These are phyloP conservation scores for Cladorrhinum samala DNA, from an alignment of 495 filamentous ascomycete species.

Conservation along the genomic window DNA sequence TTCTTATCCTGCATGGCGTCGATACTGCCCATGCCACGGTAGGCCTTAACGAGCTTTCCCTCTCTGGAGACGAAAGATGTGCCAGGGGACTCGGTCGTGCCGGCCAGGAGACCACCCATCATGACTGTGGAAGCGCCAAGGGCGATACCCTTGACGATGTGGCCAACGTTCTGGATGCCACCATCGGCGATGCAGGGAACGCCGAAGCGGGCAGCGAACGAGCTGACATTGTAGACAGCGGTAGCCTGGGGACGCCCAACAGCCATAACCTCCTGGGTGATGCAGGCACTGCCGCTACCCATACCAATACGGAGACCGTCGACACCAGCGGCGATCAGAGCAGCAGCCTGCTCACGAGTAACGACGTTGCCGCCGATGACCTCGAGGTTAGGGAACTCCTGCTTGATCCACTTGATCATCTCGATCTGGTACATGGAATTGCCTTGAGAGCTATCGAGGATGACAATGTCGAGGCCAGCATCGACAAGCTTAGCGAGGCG, in stretches of 20 bases:
- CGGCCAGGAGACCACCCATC: slow-evolving; percentile 97
- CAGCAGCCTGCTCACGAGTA: slow-evolving; percentile 87
- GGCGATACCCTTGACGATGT: slow-evolving; percentile 96
- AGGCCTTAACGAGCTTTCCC: slow-evolving; percentile 97
- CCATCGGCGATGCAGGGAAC: slow-evolving; percentile 98
- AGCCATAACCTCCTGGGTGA: slow-evolving; percentile 99
- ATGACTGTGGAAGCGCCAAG: slow-evolving; percentile 94
- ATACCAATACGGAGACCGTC: slow-evolving; percentile 98
- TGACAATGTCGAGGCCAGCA: slow-evolving; percentile 90
- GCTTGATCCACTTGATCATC: slow-evolving; percentile 94
- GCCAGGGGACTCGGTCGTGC: slow-evolving; percentile 94
- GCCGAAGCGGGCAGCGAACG: slow-evolving; percentile 86
- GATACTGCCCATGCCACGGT: slow-evolving; percentile 97
- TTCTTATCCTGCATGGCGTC: slow-evolving; percentile 99
- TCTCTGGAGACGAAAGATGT: slow-evolving; percentile 93
- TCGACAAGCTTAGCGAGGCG: slow-evolving; percentile 85
- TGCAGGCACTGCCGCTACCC: slow-evolving; percentile 96
- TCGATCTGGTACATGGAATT: slow-evolving; percentile 96
- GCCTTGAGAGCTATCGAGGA: slow-evolving; percentile 93
- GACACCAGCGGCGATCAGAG: slow-evolving; percentile 86
- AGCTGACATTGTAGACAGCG: slow-evolving; percentile 79
- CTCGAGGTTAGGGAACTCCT: slow-evolving; percentile 75
- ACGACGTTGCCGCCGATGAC: slow-evolving; percentile 99
- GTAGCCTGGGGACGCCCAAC: slow-evolving; percentile 93
- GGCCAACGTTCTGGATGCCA: slow-evolving; percentile 95